Evolutionary conservation across 2,329 filamentous ascomycete species (phyloP).

Genomic region (Fusarium paranaense): DNA sequence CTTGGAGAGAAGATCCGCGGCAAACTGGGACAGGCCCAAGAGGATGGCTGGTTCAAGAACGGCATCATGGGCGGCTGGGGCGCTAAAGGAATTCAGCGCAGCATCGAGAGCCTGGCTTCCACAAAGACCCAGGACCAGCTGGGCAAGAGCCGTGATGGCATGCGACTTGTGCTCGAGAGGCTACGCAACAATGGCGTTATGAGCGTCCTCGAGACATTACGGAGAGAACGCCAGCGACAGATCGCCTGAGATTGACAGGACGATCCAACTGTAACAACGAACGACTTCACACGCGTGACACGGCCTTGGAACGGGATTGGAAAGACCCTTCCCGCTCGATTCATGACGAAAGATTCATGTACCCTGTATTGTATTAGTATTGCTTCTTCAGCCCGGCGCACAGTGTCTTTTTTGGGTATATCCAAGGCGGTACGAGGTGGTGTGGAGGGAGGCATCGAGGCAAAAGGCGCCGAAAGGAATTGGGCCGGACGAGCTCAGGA

Average conservation of each 20-base stretch:
- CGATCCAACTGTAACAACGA: constrained; percentile 42
- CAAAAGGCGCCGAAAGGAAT: constrained; percentile 21
- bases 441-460: constrained; percentile 11
- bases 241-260: constrained; percentile 34
- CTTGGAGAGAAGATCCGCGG: constrained; percentile 76
- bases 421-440: constrained; percentile 21
- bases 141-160: constrained; percentile 84
- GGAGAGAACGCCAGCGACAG: constrained; percentile 56
- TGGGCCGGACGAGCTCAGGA: constrained; percentile 14
- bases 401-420: constrained; percentile 42
- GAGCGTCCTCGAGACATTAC: constrained; percentile 67
- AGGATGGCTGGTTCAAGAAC: constrained; percentile 61
- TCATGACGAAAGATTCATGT: constrained; percentile 26
- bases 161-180: constrained; percentile 83
- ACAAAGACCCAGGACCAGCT: constrained; percentile 82
- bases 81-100: constrained; percentile 78
- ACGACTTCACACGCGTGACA: constrained; percentile 35
- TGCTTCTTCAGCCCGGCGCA: constrained; percentile 52
- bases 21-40: constrained; percentile 60
- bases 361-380: constrained; percentile 49
- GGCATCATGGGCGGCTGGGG: constrained; percentile 70
- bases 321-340: constrained; percentile 10
- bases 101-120: constrained; percentile 82
- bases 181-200: constrained; percentile 69
- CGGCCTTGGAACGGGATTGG: constrained; percentile 19